Evolutionary conservation across 805 yeast genomes (phyloP).

Genomic region (Debaryomyces maramus): DNA sequence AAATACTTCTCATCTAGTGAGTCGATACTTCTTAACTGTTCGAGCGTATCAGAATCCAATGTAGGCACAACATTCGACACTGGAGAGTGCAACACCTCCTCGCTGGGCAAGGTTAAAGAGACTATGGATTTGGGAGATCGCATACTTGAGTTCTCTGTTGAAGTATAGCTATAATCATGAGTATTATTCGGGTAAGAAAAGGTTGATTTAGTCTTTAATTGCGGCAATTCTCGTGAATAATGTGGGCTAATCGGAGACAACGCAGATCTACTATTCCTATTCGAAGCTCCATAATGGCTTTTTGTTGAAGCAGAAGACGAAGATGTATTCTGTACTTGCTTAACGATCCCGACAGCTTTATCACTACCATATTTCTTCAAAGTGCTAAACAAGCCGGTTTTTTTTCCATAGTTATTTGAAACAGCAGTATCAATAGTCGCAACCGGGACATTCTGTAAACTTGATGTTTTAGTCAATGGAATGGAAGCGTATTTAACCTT

Average conservation of each 20-base stretch:
- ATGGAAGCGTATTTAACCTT: background rate
- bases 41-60: no score
- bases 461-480: background rate
- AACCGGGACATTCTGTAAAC: constrained; percentile 1
- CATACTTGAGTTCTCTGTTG: background rate
- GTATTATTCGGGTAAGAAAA: background rate
- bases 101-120: background rate
- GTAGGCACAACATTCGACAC: no score
- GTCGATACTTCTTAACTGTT: no score
- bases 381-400: constrained; percentile 40
- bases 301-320: constrained; percentile 4
- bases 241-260: constrained; percentile 15
- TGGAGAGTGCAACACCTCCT: background rate
- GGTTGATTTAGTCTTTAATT: background rate
- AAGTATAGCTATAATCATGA: background rate
- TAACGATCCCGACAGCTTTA: constrained; percentile 37
- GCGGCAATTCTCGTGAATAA: background rate
- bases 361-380: constrained; percentile 42
- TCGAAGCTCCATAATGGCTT: constrained; percentile 4
- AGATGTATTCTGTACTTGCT: constrained; percentile 24
- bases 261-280: constrained; percentile 9
- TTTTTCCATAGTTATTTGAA: constrained; percentile 11
- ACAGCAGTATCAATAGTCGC: background rate
- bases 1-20: constrained; percentile 15
- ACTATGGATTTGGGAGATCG: background rate